Percentiles rank a stretch among this genome's conserved stretches.
phyloP scores from a whole-genome alignment of 176 grass and related monocot species.

The Pharus latifolius region DNA sequence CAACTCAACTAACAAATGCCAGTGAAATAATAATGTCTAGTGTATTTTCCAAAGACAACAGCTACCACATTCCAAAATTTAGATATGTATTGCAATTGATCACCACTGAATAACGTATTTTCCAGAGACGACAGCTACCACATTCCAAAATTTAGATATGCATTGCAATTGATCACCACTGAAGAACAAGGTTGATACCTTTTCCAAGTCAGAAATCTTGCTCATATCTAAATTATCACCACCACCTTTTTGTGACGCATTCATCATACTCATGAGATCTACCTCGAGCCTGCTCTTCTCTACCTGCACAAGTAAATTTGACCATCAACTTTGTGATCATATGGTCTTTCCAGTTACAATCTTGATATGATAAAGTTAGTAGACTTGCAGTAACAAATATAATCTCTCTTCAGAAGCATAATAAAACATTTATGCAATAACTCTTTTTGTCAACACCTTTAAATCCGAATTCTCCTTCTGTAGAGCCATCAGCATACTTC shows the following conservation, averaged over 20 bases:
- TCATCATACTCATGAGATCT: constrained; percentile 28
- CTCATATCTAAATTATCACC: constrained; percentile 20
- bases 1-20: neutral
- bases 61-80: neutral
- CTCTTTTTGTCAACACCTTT: constrained; percentile 52
- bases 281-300: constrained; percentile 54
- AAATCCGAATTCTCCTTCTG: constrained; percentile 72
- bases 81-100: neutral
- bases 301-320: constrained; percentile 34
- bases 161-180: neutral
- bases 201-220: constrained; percentile 12
- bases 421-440: neutral
- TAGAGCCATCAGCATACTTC: constrained; percentile 44
- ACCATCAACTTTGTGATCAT: neutral
- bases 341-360: neutral
- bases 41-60: neutral
- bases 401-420: neutral
- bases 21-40: no score
- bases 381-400: neutral
- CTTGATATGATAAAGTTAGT: neutral
- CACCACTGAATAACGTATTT: neutral
- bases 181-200: constrained; percentile 25
- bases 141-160: neutral
- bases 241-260: constrained; percentile 24
- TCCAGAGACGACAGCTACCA: neutral